Evolutionary conservation across 2,329 filamentous ascomycete species (phyloP).

Genomic region (Torrubiellomyces zombiae): DNA sequence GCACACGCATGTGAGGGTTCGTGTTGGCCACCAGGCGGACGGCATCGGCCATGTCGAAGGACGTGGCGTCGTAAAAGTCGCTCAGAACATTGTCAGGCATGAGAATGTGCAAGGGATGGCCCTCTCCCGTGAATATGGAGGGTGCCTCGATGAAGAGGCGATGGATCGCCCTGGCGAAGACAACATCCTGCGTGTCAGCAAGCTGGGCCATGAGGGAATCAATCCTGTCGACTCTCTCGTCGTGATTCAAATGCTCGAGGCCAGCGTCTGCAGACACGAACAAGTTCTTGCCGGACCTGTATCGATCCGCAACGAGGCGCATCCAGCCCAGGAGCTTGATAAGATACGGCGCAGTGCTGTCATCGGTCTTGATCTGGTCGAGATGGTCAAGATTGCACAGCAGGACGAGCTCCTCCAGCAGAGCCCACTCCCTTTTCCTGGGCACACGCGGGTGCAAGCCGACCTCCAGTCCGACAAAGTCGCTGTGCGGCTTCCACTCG

Average conservation of each 20-base stretch:
- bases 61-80: constrained; percentile 2
- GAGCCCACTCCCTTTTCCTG: constrained; percentile 3
- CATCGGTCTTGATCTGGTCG: constrained; percentile 1
- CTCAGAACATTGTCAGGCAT: constrained; percentile 4
- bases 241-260: not conserved
- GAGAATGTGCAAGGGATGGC: constrained; percentile 3
- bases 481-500: constrained; percentile 15
- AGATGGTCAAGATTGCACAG: constrained; percentile 5
- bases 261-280: constrained; percentile 1
- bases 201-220: not conserved
- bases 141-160: constrained; percentile 2
- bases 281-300: constrained; percentile 1
- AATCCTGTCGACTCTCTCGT: constrained; percentile 3
- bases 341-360: constrained; percentile 3
- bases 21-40: constrained; percentile 2
- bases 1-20: constrained; percentile 7
- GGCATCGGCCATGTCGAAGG: constrained; percentile 1
- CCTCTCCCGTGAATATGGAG: constrained; percentile 3
- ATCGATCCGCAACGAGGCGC: constrained; percentile 1
- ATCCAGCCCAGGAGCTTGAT: constrained; percentile 6
- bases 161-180: constrained; percentile 1
- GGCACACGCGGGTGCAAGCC: constrained; percentile 8
- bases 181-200: not conserved
- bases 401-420: constrained; percentile 14
- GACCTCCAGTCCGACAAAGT: constrained; percentile 11